phyloP scores from a whole-genome alignment of 805 yeast genomes.

The Lipomyces lipofer region DNA sequence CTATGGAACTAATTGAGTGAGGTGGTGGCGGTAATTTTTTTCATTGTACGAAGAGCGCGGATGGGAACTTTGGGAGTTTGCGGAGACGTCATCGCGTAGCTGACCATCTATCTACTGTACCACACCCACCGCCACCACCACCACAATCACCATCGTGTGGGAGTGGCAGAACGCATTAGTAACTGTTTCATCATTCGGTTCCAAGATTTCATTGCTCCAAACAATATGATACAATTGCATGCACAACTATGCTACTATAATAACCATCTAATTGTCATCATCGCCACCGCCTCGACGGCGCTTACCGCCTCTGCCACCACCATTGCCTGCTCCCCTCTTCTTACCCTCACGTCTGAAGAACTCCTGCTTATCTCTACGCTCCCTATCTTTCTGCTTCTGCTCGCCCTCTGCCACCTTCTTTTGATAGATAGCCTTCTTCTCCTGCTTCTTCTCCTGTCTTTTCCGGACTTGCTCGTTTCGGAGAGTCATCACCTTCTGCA shows the following conservation, averaged over 20 bases:
- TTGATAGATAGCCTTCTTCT: conserved; percentile 70
- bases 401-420: conserved; percentile 76
- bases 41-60: too few species aligned
- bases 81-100: too few species aligned
- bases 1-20: too few species aligned
- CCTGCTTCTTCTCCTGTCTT: conserved; percentile 69
- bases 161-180: too few species aligned
- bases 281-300: conserved; percentile 35
- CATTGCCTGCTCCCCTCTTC: conserved; percentile 34
- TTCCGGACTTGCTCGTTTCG: conserved; percentile 82
- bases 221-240: not conserved
- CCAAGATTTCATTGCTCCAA: too few species aligned
- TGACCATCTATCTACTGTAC: too few species aligned
- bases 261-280: too few species aligned
- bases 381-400: conserved; percentile 69
- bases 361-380: conserved; percentile 82
- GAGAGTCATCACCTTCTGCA: conserved; percentile 82
- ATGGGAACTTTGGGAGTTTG: too few species aligned
- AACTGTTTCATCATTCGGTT: too few species aligned
- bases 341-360: conserved; percentile 55
- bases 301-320: conserved; percentile 36
- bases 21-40: too few species aligned
- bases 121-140: too few species aligned
- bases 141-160: too few species aligned
- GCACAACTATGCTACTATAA: not conserved